phyloP scores from a whole-genome alignment of 768 basidiomycete species.

The Panus rudis region DNA sequence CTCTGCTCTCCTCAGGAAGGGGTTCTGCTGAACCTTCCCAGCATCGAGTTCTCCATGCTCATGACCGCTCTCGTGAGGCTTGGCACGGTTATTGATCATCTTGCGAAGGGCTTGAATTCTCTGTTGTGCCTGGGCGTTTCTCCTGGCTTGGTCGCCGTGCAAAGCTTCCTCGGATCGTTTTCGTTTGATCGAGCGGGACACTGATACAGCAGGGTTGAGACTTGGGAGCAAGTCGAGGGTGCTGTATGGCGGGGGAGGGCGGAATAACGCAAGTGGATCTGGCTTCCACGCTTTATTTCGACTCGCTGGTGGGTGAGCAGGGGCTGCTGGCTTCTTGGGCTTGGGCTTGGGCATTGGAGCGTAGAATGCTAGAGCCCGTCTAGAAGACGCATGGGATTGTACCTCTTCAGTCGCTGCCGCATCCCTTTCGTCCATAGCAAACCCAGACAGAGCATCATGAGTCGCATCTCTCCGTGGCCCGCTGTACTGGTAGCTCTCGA shows the following conservation, averaged over 20 bases:
- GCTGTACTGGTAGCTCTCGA: no score
- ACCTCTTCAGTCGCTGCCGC: no score
- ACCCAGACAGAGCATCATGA: no score
- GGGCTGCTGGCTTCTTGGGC: neutral
- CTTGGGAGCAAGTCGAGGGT: slow-evolving; percentile 1
- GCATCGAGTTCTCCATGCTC: no score
- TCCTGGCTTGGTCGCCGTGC: neutral
- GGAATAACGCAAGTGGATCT: slow-evolving; percentile 15
- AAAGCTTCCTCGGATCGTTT: neutral
- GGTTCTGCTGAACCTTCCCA: no score
- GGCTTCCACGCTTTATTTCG: neutral
- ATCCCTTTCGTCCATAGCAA: no score
- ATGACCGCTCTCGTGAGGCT: no score
- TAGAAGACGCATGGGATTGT: neutral
- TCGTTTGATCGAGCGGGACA: neutral
- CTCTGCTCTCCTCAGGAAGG: no score
- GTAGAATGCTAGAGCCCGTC: slow-evolving; percentile 9
- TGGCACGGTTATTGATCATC: neutral
- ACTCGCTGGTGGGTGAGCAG: neutral
- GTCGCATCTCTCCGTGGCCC: no score
- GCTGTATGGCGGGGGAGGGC: slow-evolving; percentile 18
- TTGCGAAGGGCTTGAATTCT: slow-evolving; percentile 2
- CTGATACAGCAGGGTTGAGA: neutral
- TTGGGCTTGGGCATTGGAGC: neutral
- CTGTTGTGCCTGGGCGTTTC: neutral